phyloP scores from a whole-genome alignment of 1,284 basidiomycete species.

The Malassezia brasiliensis region DNA sequence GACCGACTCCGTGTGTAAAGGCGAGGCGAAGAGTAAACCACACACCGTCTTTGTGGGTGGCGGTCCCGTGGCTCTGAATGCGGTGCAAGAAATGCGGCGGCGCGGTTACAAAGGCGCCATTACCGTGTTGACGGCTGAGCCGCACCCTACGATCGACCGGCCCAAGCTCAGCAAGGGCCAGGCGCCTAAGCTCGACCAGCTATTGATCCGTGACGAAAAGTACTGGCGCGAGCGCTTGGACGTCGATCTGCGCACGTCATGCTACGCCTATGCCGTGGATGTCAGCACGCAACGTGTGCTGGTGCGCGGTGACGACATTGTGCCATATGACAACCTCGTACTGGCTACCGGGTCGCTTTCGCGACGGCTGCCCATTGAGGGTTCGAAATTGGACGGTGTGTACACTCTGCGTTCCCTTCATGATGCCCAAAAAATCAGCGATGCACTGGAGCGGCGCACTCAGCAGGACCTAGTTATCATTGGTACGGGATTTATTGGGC shows the following conservation, averaged over 20 bases:
- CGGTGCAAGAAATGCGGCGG: conserved; percentile 73
- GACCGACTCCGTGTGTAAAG: conserved; percentile 33
- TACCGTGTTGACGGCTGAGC: conserved; percentile 69
- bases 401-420: conserved; percentile 64
- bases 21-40: conserved; percentile 30
- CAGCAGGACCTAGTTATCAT: conserved; percentile 68
- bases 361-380: conserved; percentile 65
- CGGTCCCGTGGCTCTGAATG: conserved; percentile 68
- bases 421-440: conserved; percentile 67
- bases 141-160: conserved; percentile 73
- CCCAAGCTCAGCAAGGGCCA: conserved; percentile 84
- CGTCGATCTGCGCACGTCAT: conserved; percentile 62
- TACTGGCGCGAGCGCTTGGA: conserved; percentile 72
- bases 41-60: conserved; percentile 77
- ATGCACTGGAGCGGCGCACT: conserved; percentile 52
- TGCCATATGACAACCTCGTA: conserved; percentile 49
- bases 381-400: conserved; percentile 67
- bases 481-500: conserved; percentile 83
- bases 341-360: conserved; percentile 50
- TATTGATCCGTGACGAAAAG: conserved; percentile 63
- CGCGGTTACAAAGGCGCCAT: conserved; percentile 68
- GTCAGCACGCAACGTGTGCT: conserved; percentile 26
- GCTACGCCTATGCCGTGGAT: conserved; percentile 39
- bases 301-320: conserved; percentile 47
- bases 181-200: conserved; percentile 64